Percentiles rank a stretch among this genome's conserved stretches.
These are phyloP conservation scores for Berberis thunbergii DNA, from an alignment of 164 flowering plant species.

Conservation along the genomic window DNA sequence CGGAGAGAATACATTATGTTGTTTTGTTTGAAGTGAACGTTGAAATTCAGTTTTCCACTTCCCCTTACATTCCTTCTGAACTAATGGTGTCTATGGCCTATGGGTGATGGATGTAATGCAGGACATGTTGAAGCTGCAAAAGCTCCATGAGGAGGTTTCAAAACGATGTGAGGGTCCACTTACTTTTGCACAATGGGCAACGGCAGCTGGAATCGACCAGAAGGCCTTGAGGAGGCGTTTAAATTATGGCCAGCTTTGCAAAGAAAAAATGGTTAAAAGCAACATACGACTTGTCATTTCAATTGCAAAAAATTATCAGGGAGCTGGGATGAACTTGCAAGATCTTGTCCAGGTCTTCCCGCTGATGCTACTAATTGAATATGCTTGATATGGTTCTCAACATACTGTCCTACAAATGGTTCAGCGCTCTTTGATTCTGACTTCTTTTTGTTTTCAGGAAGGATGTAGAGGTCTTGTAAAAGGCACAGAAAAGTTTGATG, in stretches of 20 bases:
- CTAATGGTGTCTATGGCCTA: background rate
- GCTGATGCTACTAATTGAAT: background rate
- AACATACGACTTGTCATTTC: constrained; percentile 90
- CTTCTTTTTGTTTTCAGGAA: constrained; percentile 40
- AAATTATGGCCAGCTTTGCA: constrained; percentile 63
- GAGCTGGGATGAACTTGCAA: constrained; percentile 80
- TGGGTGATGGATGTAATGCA: constrained; percentile 15
- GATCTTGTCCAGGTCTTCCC: constrained; percentile 91
- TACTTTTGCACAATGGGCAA: constrained; percentile 81
- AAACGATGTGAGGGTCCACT: constrained; percentile 62
- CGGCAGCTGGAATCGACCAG: constrained; percentile 78
- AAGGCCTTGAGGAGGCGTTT: constrained; percentile 58
- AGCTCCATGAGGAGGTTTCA: constrained; percentile 47
- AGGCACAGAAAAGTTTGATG: constrained; percentile 91
- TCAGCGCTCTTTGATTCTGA: background rate
- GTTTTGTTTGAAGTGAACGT: background rate
- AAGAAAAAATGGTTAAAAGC: constrained; percentile 90
- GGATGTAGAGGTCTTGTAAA: constrained; percentile 87
- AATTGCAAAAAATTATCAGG: constrained; percentile 88
- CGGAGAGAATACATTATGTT: background rate
- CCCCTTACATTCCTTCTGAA: background rate
- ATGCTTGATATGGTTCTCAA: background rate
- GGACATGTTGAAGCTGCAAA: constrained; percentile 79
- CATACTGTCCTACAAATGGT: background rate
- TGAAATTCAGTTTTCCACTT: too few species aligned